Percentiles rank a stretch among this genome's conserved stretches.
phyloP scores from a whole-genome alignment of 495 filamentous ascomycete genomes.

The Daldinia decipiens region DNA sequence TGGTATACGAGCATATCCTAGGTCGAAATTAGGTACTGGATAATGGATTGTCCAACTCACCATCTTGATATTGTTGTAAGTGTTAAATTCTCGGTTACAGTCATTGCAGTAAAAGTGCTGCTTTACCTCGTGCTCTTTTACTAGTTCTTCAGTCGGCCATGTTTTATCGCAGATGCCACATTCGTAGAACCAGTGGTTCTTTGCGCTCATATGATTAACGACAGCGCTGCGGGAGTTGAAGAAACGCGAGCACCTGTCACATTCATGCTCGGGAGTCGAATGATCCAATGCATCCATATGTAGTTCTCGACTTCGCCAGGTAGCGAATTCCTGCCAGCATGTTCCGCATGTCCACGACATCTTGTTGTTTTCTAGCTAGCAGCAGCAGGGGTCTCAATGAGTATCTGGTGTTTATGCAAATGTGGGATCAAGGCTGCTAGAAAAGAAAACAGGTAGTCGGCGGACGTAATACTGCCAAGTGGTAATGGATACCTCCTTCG shows the following conservation, averaged over 20 bases:
- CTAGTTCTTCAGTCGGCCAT: conserved; percentile 7
- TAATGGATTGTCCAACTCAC: conserved; percentile 15
- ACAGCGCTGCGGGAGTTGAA: conserved; percentile 34
- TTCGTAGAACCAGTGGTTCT: conserved; percentile 34
- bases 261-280: conserved; percentile 29
- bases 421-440: background rate
- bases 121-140: conserved; percentile 34
- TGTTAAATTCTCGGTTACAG: conserved; percentile 42
- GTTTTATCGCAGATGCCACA: conserved; percentile 35
- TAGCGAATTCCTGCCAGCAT: conserved; percentile 38
- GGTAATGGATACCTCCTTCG: background rate
- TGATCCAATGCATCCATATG: conserved; percentile 43
- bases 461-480: background rate
- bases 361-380: background rate
- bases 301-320: conserved; percentile 7
- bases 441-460: background rate
- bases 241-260: conserved; percentile 37
- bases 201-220: conserved; percentile 41
- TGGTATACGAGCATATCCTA: too few species aligned
- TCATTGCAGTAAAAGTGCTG: conserved; percentile 41
- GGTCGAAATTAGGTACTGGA: background rate
- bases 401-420: background rate
- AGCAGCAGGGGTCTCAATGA: background rate
- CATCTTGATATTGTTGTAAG: conserved; percentile 46
- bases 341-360: conserved; percentile 34